Percentiles rank a stretch among this genome's conserved stretches.
phyloP scores from a whole-genome alignment of 179 eudicot genomes.

The Nepenthes alata region DNA sequence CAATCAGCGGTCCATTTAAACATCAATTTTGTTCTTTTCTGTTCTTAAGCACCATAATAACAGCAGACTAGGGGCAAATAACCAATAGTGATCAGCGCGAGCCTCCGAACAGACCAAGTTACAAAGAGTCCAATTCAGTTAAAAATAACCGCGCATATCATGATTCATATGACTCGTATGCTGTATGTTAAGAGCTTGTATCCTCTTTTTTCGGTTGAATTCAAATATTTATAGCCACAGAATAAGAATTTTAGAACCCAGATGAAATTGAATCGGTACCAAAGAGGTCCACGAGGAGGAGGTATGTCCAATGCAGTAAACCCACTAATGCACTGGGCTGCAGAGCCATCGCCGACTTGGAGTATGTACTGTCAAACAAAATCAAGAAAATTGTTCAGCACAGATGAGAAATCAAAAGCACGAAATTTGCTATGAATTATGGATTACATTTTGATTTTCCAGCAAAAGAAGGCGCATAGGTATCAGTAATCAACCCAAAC shows the following conservation, averaged over 20 bases:
- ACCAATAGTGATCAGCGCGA: background rate
- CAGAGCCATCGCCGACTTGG: constrained; percentile 39
- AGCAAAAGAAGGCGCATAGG: too few relatives aligned
- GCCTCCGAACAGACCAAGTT: too few relatives aligned
- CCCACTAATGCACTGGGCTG: constrained; percentile 54
- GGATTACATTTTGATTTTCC: too few relatives aligned
- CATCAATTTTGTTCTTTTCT: too few relatives aligned
- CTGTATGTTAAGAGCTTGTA: too few relatives aligned
- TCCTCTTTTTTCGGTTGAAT: too few relatives aligned
- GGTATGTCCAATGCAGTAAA: constrained; percentile 47
- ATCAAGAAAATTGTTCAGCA: background rate
- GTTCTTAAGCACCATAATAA: background rate
- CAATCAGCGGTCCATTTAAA: background rate
- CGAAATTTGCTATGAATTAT: too few relatives aligned
- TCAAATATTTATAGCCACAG: too few relatives aligned
- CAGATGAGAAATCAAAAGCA: too few relatives aligned
- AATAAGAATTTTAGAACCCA: too few relatives aligned
- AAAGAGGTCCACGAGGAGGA: constrained; percentile 56
- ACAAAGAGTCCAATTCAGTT: too few relatives aligned
- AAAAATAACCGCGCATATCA: background rate
- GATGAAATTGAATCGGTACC: constrained; percentile 17
- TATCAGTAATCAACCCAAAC: too few relatives aligned
- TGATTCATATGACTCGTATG: background rate
- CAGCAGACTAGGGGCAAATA: background rate
- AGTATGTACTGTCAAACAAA: constrained; percentile 34